A percentile compares a stretch with the other conserved stretches of the same genome.
These are phyloP conservation scores for Leavenworthia alabamica DNA, from an alignment of 345 rosid genomes.

Conservation along the genomic window DNA sequence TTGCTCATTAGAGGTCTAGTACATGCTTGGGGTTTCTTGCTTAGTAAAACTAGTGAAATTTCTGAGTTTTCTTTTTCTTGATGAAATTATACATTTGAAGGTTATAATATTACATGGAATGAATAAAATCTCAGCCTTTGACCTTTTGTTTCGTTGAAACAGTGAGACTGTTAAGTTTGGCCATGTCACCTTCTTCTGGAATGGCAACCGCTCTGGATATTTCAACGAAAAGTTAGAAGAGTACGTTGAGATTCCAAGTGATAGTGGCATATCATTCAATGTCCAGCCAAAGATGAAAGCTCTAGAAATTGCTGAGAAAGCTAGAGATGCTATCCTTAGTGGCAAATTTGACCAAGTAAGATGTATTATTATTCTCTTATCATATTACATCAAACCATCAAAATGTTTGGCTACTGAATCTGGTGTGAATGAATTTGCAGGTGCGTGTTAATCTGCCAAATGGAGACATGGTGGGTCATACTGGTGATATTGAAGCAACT, in stretches of 20 bases:
- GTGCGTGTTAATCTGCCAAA: conserved; percentile 90
- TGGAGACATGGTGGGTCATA: conserved; percentile 97
- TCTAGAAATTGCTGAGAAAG: conserved; percentile 76
- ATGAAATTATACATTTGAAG: neutral
- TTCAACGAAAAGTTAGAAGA: conserved; percentile 71
- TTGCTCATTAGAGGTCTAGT: conserved; percentile 1
- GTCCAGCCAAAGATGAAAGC: conserved; percentile 96
- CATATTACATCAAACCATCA: neutral
- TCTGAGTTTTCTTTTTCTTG: neutral
- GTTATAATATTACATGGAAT: neutral
- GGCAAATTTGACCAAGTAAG: conserved; percentile 80
- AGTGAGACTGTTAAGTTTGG: conserved; percentile 99
- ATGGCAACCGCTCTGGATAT: conserved; percentile 94
- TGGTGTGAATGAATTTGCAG: conserved; percentile 30
- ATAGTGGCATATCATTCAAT: conserved; percentile 83
- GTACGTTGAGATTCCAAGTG: conserved; percentile 91
- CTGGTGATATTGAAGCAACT: conserved; percentile 85
- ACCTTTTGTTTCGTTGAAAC: neutral
- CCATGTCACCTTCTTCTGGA: conserved; percentile 97
- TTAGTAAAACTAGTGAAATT: neutral
- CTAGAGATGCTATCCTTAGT: conserved; percentile 84
- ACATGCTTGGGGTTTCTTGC: neutral
- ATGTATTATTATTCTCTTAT: neutral
- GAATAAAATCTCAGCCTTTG: neutral
- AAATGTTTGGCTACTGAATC: neutral